Base-by-base conservation (phyloP, 1,284 basidiomycete genomes). In the Ceratobasidium sp. region DNA sequence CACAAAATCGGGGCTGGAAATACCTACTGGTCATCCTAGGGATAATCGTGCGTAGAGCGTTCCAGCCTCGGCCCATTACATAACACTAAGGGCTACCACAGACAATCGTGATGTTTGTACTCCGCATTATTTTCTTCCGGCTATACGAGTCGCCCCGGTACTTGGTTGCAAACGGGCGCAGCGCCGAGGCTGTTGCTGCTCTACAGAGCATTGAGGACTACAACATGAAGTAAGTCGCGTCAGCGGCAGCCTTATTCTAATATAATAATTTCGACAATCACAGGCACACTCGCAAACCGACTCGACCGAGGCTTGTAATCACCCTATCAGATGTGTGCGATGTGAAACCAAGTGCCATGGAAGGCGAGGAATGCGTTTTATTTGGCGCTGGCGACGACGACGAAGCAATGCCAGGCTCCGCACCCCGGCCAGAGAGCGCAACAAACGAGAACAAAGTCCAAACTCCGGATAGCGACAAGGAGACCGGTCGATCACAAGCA, bases 91-190 rank as follows among this genome's bases (percentile, higher is more conserved):
- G 14, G 62, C 28, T 54, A 28, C 23, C 8, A 8, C 78, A 96
- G 92, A 98, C 95, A 16, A 82, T 96, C 16, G 80, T 84, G 1
- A 96, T 98, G 88, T 95, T 95, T 78, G 78, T 92, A 25, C 88
- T 88, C 2, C 91, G 96, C 18, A 92, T 96, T 75, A 82, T 92
- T 9, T 90, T 98, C 79, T 97, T 98, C 84, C 87, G 88, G 9
- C 82, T 99, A 18, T 90, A 96, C 79, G 96, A 99, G 81, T 96
- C 94, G 0, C 95, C 96, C 9, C 88, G 94, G 42, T 96, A 89
- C 77, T 88, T 98, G 70, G 93, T 95, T 12, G 88, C 94, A 54
- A 89, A 91, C 0, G 93, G 94, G 9, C 85, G 93, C 38, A 87
- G 86, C 36, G 85, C 88, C 67, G 94, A 96, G 77, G 95, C 95